Conservation (phyloP, 2,329 filamentous ascomycete genomes). For the Penicillium carneum region DNA sequence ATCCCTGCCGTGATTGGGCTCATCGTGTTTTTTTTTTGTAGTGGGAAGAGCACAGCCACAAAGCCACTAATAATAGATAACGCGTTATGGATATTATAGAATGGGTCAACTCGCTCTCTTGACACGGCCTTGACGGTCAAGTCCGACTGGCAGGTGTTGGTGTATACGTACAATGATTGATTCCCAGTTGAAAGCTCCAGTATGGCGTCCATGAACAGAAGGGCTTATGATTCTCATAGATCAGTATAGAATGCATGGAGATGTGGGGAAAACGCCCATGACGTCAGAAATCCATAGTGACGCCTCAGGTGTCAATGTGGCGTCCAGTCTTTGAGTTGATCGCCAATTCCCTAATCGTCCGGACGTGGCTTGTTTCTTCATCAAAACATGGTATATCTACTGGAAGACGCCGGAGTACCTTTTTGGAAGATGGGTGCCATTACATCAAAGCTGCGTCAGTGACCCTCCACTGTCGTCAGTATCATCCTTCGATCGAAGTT, state of each 20-base stretch:
- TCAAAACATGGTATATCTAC: too few species aligned
- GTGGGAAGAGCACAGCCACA: not conserved
- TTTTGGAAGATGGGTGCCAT: not conserved
- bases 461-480: not conserved
- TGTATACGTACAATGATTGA: not conserved
- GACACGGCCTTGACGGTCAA: not conserved
- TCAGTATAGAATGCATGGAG: not conserved
- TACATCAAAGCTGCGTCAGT: not conserved
- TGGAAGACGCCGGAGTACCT: not conserved
- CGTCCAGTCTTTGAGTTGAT: not conserved
- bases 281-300: not conserved
- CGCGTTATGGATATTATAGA: not conserved
- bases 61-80: not conserved
- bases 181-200: not conserved
- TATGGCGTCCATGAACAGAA: not conserved
- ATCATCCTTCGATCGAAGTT: too few species aligned
- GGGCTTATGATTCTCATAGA: not conserved
- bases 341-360: not conserved
- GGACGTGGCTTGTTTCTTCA: not conserved
- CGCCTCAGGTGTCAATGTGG: constrained; percentile 8
- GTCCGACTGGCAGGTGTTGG: not conserved
- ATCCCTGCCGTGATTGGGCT: not conserved
- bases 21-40: not conserved
- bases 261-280: not conserved
- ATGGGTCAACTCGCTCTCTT: not conserved